Base-by-base conservation (phyloP, 2,329 filamentous ascomycete species). In the Fusarium buharicum region DNA sequence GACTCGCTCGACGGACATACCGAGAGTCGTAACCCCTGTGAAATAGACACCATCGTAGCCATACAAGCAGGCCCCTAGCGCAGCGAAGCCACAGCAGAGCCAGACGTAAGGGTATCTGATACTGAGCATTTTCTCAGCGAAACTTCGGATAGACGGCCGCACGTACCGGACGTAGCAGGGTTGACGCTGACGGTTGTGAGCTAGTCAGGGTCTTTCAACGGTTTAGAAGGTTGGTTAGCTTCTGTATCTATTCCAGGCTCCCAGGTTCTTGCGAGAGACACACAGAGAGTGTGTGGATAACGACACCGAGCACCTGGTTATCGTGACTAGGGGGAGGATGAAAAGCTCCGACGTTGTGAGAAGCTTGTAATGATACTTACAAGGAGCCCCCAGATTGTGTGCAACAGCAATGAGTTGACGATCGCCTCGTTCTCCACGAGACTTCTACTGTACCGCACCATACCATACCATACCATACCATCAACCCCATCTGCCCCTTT, bases 21-120 rank as follows among this genome's bases (percentile, higher is more conserved):
- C 70, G 1, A 74, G 58, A 24, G 73, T 72, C 13, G 71, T 74
- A 16, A 74, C 71, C 6, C 75, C 75, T 16, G 72, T 64, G 31
- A 64, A 77, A 61, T 75, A 76, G 3, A 76, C 74, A 9, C 73
- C 71, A 28, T 75, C 75, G 38, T 76, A 77, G 3, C 75, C 75
- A 39, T 77, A 76, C 11, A 76, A 55, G 40, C 73, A 76, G 8
- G 75, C 75, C 22, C 75, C 75, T 1, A 77, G 64, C 6, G 74
- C 66, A 8, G 75, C 75, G 36, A 77, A 76, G 57, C 67, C 70
- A 59, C 75, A 75, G 38, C 72, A 77, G 14, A 70, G 63, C 68
- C 68, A 69, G 27, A 64, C 44, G 20, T 66, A 75, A 4, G 73
- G 74, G 54, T 76, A 68, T 27, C 69, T 63, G 45, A 75, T 57